These are phyloP conservation scores for Ascochyta rabiei DNA, from an alignment of 2,329 filamentous ascomycete genomes.

Conservation along the genomic window DNA sequence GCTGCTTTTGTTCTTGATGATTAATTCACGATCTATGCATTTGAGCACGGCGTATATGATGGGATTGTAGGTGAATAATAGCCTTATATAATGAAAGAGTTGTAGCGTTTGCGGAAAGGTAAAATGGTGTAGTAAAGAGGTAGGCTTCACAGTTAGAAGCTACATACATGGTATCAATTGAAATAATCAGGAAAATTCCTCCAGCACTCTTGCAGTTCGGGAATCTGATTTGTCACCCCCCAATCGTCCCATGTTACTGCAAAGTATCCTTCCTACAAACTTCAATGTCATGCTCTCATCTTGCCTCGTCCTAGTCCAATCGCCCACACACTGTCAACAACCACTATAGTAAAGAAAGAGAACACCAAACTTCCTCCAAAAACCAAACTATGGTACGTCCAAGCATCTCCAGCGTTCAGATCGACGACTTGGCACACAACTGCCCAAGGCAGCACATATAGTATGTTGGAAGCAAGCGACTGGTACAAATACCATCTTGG, in stretches of 20 bases:
- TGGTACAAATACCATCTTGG: slow-evolving; percentile 73
- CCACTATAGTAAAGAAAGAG: slow-evolving; percentile 63
- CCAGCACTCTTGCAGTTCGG: no score
- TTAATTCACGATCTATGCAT: background rate
- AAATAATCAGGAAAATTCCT: no score
- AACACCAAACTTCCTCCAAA: slow-evolving; percentile 74
- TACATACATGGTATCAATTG: no score
- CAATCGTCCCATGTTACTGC: no score
- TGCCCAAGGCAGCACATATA: slow-evolving; percentile 74
- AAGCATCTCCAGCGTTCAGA: slow-evolving; percentile 60
- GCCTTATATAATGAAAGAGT: background rate
- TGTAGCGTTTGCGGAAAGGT: no score
- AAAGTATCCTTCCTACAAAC: no score
- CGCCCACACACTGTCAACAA: slow-evolving; percentile 60
- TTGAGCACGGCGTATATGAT: slow-evolving; percentile 6
- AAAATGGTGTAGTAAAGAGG: no score
- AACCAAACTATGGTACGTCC: slow-evolving; percentile 70
- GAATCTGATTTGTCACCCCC: no score
- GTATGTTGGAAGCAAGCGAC: slow-evolving; percentile 68
- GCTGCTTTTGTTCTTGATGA: background rate
- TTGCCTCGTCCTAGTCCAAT: slow-evolving; percentile 51
- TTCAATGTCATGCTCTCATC: background rate
- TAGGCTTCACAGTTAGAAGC: no score
- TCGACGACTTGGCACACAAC: slow-evolving; percentile 58
- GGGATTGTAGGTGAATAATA: background rate